Evolutionary conservation across 2,329 filamentous ascomycete genomes (phyloP), one percentile per base, ranked within the genome.

Genomic region (Phaeosphaeria sp.): DNA sequence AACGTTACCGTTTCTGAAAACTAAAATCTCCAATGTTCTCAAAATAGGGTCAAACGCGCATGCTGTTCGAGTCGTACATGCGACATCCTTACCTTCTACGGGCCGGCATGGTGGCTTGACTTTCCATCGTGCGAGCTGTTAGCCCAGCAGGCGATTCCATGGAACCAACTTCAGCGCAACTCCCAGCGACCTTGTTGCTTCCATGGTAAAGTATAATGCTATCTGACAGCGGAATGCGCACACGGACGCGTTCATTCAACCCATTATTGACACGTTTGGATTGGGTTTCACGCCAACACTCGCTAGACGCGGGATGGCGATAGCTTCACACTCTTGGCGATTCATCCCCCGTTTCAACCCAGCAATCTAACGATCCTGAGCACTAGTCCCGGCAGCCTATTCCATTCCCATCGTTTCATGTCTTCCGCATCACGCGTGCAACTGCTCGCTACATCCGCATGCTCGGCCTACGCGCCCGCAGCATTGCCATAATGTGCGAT

Each of bases 311-410:
- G 65, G 53, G 58, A 51, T 52, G 22, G 49, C 50, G 56, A 50
- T 69, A 66, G 67, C 63, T 54, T 73, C 66, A 66, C 61, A 73
- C 68, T 66, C 66, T 68, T 71, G 64, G 68, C 68, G 68, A 69
- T 67, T 71, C 71, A 74, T 49, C 63, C 46, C 49, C 50, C 43
- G 72, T 74, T 73, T 74, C 66, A 69, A 52, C 59, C 51, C 57
- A 46, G 54, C 52, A 47, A 58, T 22, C 66, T 70, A 69, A 69
- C 70, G 59, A 52, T 55, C 61, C 52, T 36, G 46, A 55, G 55
- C 43, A 9, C 52, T 69, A 69, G 64, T 47, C 54, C 43, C 47
- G 50, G 54, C 56, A 53, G 60, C 41, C 44, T 55, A 59, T 56
- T 60, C 60, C 56, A 56, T 39, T 54, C 56, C 51, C 49, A 49